A percentile compares a stretch with the other conserved stretches of the same genome.
Evolutionary conservation across 2,329 filamentous ascomycete species (phyloP).

Genomic region (Aspergillus thermomutatus): DNA sequence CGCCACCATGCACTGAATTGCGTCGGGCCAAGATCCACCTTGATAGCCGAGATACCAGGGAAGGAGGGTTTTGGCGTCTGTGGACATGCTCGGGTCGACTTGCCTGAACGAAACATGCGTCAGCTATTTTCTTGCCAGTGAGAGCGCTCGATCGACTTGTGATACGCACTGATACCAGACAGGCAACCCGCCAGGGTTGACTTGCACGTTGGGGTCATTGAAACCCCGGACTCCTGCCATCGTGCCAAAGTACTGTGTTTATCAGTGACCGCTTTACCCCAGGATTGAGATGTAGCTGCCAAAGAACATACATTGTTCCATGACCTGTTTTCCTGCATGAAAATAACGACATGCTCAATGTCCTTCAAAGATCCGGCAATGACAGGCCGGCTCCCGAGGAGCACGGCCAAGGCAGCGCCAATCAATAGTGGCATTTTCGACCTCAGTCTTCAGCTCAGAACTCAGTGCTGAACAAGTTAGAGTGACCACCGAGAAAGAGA

Average conservation of each 20-base stretch:
- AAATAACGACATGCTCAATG: constrained; percentile 56
- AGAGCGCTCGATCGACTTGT: background rate
- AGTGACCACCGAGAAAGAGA: background rate
- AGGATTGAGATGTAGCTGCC: constrained; percentile 6
- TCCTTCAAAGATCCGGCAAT: constrained; percentile 45
- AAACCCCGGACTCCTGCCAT: constrained; percentile 57
- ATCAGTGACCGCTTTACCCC: no score
- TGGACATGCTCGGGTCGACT: constrained; percentile 40
- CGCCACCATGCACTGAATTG: constrained; percentile 54
- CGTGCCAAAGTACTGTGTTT: constrained; percentile 51
- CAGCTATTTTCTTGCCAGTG: background rate
- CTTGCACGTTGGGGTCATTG: constrained; percentile 54
- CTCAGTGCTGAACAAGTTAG: background rate
- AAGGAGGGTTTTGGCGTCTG: constrained; percentile 43
- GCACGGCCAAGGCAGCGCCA: constrained; percentile 11
- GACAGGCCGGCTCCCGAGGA: constrained; percentile 17
- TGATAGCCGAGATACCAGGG: constrained; percentile 57
- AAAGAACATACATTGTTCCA: constrained; percentile 33
- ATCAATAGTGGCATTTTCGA: constrained; percentile 2
- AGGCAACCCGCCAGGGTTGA: constrained; percentile 44
- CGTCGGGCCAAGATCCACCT: constrained; percentile 48
- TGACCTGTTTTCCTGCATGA: constrained; percentile 53
- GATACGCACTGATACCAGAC: constrained; percentile 49
- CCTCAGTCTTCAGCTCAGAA: background rate
- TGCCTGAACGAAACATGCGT: constrained; percentile 19